These are phyloP conservation scores for Solanum hybrid DNA, from an alignment of 305 asterid species.

Conservation along the genomic window DNA sequence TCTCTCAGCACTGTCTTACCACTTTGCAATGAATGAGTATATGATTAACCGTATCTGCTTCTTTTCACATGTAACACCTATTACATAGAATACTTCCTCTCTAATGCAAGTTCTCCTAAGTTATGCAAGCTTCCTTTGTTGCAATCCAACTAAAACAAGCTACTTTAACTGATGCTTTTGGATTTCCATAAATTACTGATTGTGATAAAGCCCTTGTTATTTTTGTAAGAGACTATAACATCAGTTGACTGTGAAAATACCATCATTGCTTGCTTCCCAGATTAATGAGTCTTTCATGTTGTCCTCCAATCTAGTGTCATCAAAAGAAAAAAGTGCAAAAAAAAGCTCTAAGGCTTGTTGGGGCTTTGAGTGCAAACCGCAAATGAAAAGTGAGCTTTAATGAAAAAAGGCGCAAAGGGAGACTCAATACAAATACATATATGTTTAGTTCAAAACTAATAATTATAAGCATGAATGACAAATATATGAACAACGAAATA, in stretches of 20 bases:
- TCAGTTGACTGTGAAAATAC: background rate
- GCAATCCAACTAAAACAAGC: background rate
- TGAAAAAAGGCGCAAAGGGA: background rate
- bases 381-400: background rate
- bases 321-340: background rate
- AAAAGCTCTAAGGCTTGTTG: background rate
- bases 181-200: background rate
- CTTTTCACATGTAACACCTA: background rate
- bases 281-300: background rate
- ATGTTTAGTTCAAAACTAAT: background rate
- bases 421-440: background rate
- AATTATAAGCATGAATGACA: background rate
- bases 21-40: background rate
- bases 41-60: background rate
- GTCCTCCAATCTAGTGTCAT: background rate
- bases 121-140: background rate
- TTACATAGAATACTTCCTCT: background rate
- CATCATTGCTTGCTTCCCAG: background rate
- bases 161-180: background rate
- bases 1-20: background rate
- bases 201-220: background rate
- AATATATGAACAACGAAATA: background rate
- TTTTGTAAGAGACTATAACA: background rate
- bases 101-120: background rate
- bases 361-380: background rate